These are phyloP conservation scores for Trametes coccinea DNA, from an alignment of 768 basidiomycete genomes.

Conservation along the genomic window DNA sequence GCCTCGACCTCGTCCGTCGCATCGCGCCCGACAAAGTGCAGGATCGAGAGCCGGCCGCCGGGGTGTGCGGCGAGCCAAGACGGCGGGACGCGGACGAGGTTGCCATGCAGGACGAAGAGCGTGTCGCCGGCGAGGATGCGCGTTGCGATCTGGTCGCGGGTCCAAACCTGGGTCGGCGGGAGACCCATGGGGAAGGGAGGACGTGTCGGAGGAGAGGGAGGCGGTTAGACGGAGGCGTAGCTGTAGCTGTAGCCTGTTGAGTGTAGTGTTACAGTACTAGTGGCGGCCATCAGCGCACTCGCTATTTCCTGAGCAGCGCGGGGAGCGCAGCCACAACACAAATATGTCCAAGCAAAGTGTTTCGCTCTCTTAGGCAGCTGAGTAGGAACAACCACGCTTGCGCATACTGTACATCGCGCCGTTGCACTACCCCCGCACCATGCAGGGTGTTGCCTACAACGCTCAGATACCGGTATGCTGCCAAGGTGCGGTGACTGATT, in stretches of 20 bases:
- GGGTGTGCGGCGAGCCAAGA: conserved; percentile 88
- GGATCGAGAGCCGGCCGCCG: conserved; percentile 83
- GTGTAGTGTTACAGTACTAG: too few species aligned
- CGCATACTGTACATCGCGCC: too few species aligned
- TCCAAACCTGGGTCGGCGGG: conserved; percentile 36
- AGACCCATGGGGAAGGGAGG: conserved; percentile 31
- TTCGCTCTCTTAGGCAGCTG: too few species aligned
- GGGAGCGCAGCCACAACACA: background rate
- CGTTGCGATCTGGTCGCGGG: conserved; percentile 59
- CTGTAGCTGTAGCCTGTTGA: too few species aligned
- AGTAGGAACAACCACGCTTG: too few species aligned
- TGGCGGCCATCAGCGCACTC: background rate
- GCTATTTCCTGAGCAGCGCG: too few species aligned
- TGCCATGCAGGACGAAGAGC: conserved; percentile 71
- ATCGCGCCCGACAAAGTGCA: conserved; percentile 95
- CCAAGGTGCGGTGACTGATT: too few species aligned
- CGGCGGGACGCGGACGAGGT: conserved; percentile 64
- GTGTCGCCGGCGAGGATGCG: conserved; percentile 75
- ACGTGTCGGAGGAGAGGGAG: background rate
- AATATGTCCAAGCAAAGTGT: too few species aligned
- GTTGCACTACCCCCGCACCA: too few species aligned
- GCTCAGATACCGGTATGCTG: too few species aligned
- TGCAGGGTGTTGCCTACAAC: too few species aligned
- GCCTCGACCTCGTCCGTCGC: conserved; percentile 94
- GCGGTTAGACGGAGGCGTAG: background rate